Conservation (phyloP, 768 basidiomycete species). For the Pisolithus tinctorius region DNA sequence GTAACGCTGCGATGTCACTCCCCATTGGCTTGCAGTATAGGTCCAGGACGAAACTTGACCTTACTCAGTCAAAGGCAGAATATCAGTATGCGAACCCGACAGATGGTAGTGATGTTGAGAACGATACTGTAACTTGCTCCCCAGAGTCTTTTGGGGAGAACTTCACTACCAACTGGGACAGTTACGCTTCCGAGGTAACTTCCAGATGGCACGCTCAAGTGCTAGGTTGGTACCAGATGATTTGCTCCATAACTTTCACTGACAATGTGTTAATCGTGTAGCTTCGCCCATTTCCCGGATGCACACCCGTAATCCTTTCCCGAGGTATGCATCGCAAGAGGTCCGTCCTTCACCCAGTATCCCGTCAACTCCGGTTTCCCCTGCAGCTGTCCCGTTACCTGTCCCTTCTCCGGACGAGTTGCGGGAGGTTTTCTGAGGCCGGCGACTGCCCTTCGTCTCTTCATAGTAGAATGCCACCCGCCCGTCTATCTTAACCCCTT, state of each 20-base stretch:
- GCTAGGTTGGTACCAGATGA: conserved; percentile 16
- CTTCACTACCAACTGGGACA: conserved; percentile 29
- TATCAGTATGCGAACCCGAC: neutral
- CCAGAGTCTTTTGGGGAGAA: conserved; percentile 26
- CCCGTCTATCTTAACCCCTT: conserved; percentile 5
- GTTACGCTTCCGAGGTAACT: conserved; percentile 25
- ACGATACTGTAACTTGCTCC: conserved; percentile 18
- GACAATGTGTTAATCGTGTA: conserved; percentile 19
- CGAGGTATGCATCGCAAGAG: conserved; percentile 48
- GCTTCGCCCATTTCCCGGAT: conserved; percentile 78
- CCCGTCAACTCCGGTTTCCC: conserved; percentile 33
- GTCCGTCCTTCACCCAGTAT: conserved; percentile 26
- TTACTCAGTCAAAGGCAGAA: conserved; percentile 19
- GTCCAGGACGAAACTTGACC: conserved; percentile 25
- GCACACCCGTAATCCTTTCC: conserved; percentile 75
- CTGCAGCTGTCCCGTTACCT: conserved; percentile 60
- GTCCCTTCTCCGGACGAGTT: conserved; percentile 63
- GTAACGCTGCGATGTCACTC: conserved; percentile 37
- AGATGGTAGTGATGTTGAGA: conserved; percentile 19
- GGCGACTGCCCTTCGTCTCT: neutral
- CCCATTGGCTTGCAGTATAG: conserved; percentile 32
- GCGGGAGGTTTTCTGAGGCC: conserved; percentile 33
- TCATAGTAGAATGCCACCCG: conserved; percentile 1
- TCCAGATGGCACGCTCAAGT: conserved; percentile 29
- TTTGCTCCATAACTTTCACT: neutral